Base-by-base conservation (phyloP, 2,329 filamentous ascomycete genomes). In the Neofusicoccum ribis region DNA sequence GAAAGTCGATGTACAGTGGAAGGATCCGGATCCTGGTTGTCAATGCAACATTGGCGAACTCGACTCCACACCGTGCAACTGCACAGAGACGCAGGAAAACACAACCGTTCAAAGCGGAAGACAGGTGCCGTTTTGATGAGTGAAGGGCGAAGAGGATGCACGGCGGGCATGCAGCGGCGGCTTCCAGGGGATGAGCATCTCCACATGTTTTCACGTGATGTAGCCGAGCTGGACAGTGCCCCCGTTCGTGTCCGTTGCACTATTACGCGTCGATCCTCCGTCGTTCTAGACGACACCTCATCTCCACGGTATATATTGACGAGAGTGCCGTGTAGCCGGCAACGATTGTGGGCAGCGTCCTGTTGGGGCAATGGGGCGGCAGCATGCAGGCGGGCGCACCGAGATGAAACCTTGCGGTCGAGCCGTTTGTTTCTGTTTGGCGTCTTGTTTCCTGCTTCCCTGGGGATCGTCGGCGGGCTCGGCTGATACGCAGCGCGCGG, bases 221-320 rank as follows among this genome's bases (percentile, higher is more conserved):
- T 3, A n/a, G 36, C 36, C 14, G 31, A 3, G 2, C 5, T 8
- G 14, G 7, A 20, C 46, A 14, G 9, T 12, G 46, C 20, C 7
- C 49, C 34, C 50, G 8, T 54, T 34, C 15, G 14, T 17, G 20
- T 17, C 8, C 39, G 54, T 59, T 39, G 54, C 54, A 44, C 54
- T 31, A 44, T 59, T 59, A 31, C 54, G 54, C 5, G 54, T 59
- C 54, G 54, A 59, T 59, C 54, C 15, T n/a, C 52, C 52, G 31
- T 41, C 20, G 8, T 31, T 59, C 54, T 44, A 46, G 23, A 59
- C 54, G 54, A 59, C 54, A 46, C 39, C 17, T 46, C 54, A 56
- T 54, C 50, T 54, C 50, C 50, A n/a, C 39, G 27, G n/a, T 31
- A 17, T 34, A 59, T 9, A 44, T 59, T 34, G 54, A 34, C 20